Conservation (phyloP, 495 filamentous ascomycete genomes). For the Xylaria sp. region DNA sequence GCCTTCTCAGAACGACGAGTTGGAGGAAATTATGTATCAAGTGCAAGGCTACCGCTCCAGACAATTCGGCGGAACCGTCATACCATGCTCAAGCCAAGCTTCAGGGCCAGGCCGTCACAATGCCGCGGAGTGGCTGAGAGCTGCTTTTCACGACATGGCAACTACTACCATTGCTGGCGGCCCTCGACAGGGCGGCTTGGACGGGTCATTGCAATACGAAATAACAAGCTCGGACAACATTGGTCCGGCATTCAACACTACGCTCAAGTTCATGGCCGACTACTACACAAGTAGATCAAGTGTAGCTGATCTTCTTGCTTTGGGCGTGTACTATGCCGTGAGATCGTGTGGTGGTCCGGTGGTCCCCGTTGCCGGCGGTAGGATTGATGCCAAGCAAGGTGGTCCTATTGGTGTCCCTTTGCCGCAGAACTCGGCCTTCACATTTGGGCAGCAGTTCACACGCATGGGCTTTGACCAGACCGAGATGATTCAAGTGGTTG, state of each 20-base stretch:
- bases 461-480: conserved; percentile 63
- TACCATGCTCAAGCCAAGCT: conserved; percentile 63
- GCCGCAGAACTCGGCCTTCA: conserved; percentile 60
- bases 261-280: conserved; percentile 60
- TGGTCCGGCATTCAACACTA: conserved; percentile 63
- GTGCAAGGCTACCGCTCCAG: conserved; percentile 59
- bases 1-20: conserved; percentile 64
- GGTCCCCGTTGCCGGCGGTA: conserved; percentile 61
- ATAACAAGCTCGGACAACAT: conserved; percentile 62
- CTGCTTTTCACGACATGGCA: conserved; percentile 70
- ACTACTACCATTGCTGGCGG: conserved; percentile 52
- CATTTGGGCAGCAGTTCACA: conserved; percentile 60
- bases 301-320: conserved; percentile 65
- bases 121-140: conserved; percentile 67
- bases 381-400: conserved; percentile 59
- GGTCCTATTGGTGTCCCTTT: conserved; percentile 64
- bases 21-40: conserved; percentile 69
- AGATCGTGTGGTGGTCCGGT: conserved; percentile 65
- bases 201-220: conserved; percentile 68
- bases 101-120: conserved; percentile 61
- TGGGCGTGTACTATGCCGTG: conserved; percentile 63
- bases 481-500: conserved; percentile 67
- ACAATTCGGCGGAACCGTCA: conserved; percentile 62
- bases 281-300: conserved; percentile 59
- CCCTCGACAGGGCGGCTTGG: conserved; percentile 59